Evolutionary conservation across 352 stramenopile genomes (phyloP), one percentile per base, ranked within the genome.

Genomic region (Globisporangium nunn): DNA sequence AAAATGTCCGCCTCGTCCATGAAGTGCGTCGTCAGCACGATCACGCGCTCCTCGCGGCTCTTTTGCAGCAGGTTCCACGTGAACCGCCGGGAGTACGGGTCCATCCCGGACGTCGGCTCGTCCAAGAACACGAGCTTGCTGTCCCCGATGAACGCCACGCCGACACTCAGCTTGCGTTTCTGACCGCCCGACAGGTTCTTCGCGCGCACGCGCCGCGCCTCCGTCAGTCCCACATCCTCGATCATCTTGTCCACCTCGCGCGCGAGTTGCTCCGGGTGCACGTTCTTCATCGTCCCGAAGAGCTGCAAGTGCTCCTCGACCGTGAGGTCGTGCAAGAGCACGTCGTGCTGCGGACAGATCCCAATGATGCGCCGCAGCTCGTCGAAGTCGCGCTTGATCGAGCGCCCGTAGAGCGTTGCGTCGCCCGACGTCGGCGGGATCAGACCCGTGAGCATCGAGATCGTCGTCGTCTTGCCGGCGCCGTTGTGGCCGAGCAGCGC

Each of bases 331-430:
- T 90, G 84, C 59, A 97, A 98, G 1, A 99, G 69, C 33, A 98
- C 96, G 67, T 98, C 94, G 67, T 98, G 93, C 64, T 99, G 96
- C 2, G 96, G 85, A 70, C 96, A 99, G 49, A 99, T 87, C 45
- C 95, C 96, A 63, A 98, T 87, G 54, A 96, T 81, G 61, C 96
- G 68, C 6, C 96, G 88, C 18, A 99, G 81, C 37, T 85, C 65
- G 43, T 80, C 64, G 59, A 98, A 86, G 54, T 98, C 66, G 44
- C 74, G 37, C 37, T 52, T 62, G 14, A 97, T 68, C 6, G 84
- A 94, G 5, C 74, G 70, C 6, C 90, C 90, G 33, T 76, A 74
- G 4, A 97, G 63, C 17, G 63, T 79, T 10, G 81, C 88, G 55
- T 91, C 71, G 35, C 87, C 89, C 3, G 68, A 62, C 0, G 75